Evolutionary conservation across 1,284 basidiomycete species (phyloP).

Genomic region (Trametes pubescens): DNA sequence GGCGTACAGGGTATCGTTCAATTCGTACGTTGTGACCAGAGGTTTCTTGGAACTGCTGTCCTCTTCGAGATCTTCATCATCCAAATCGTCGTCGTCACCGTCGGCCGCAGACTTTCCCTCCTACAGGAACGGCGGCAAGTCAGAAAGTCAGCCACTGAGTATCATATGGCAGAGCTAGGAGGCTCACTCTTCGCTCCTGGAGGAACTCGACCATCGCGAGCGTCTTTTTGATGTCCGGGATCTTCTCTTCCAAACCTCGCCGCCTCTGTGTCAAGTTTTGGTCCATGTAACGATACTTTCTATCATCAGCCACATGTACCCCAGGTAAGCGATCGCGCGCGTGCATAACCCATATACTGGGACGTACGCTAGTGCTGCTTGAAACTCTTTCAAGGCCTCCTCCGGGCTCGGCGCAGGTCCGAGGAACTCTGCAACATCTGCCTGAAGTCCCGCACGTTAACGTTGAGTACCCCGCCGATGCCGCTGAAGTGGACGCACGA

Average conservation of each 20-base stretch:
- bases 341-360: background rate
- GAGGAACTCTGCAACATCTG: constrained; percentile 88
- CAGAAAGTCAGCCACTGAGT: background rate
- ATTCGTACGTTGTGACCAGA: constrained; percentile 89
- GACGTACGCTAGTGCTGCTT: constrained; percentile 91
- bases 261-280: constrained; percentile 84
- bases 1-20: constrained; percentile 95
- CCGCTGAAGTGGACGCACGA: constrained; percentile 64
- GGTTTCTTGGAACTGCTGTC: constrained; percentile 59
- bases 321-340: background rate
- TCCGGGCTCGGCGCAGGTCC: constrained; percentile 85
- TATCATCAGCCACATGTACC: constrained; percentile 43
- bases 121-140: constrained; percentile 44
- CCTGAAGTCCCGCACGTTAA: constrained; percentile 49
- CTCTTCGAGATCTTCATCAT: constrained; percentile 55
- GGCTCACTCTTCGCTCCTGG: constrained; percentile 71
- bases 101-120: constrained; percentile 63
- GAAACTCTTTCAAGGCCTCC: constrained; percentile 81
- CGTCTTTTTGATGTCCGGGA: constrained; percentile 96
- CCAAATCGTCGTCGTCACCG: constrained; percentile 56
- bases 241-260: constrained; percentile 89
- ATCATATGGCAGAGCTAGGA: background rate
- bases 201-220: constrained; percentile 90
- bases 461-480: constrained; percentile 1
- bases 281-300: constrained; percentile 99